Base-by-base conservation (phyloP, 176 grass and related monocot species). In the Otatea glauca region DNA sequence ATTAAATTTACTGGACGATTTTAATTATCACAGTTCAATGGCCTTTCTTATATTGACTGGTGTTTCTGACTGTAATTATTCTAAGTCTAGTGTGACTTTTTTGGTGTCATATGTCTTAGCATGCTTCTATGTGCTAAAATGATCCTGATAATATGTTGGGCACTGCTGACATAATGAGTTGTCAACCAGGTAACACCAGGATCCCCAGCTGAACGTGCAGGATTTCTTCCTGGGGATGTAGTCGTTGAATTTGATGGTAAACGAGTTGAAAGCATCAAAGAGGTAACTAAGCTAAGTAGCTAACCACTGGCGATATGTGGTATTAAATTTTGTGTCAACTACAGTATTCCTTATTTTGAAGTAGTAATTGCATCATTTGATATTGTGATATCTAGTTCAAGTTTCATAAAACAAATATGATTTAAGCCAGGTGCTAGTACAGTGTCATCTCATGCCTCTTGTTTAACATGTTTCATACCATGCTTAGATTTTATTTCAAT, bases 141-240 rank as follows among this genome's bases (percentile, higher is more conserved):
- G 24, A 77, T 86, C 64, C 18, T 72, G 55, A 18, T 50, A 72
- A 38, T 45, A 23, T 65, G 20, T 70, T 86, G 21, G 2, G 32
- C 23, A 41, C 32, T 64, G 48, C 39, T 90, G 39, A 90, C 60
- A 59, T 27, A 55, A 38, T 85, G 49, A 64, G 37, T 84, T 86
- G 5, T 78, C 68, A 88, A 89, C 69, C 88, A 98, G 96, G 91
- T 98, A 58, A 89, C 80, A 75, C 91, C 91, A 83, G 96, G 87
- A 90, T 95, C 87, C 25, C 89, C 96, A 74, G 93, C 81, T 74
- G 89, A 83, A 21, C 80, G 39, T 87, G 91, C 96, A 45, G 96
- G 96, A 64, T 95, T 98, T 90, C 76, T 27, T 47, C 92, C 85
- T 83, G 89, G 89, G 25, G 96, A 98, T 85, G 74, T 90, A 74